Evolutionary conservation across 176 grass and related monocot genomes (phyloP), one percentile per base, ranked within the genome.

Genomic region (Oryza longistaminata): DNA sequence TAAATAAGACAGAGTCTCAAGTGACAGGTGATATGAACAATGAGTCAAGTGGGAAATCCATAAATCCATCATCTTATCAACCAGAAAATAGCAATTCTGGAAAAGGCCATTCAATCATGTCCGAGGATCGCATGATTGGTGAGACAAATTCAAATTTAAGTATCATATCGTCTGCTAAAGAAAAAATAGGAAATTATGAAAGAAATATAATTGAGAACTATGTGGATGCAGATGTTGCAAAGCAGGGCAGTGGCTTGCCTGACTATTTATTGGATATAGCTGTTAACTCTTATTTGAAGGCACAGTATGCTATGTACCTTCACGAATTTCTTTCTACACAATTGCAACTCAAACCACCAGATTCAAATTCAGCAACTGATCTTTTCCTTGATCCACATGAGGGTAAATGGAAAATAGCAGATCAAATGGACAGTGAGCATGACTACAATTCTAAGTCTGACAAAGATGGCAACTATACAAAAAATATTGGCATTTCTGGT

Each of bases 351-450:
- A 77, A 93, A 75, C 31, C 74, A 83, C 80, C 82, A 21, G 80
- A 87, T 73, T 85, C 61, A 22, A 80, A 90, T 82, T 73, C 68
- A 50, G 79, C 92, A 87, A 93, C 92, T 70, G 95, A 97, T 87
- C 87, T 98, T 84, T 86, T 93, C 45, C 96, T 98, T 35, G 96
- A 98, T 60, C 93, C 89, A 50, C 75, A 93, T 81, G 93, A 98
- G 82, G 96, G 93, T 80, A 93, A 85, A 77, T 98, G 96, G 96
- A 98, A 98, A 93, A 88, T 98, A 68, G 82, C 73, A 83, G 91
- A 90, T 76, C 89, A 93, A 74, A 80, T 68, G 43, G 25, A 70
- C 77, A 90, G 39, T 85, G 55, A 42, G 26, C 71, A 88, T 21
- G 81, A 50, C 77, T 58, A 83, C 78, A 70, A 64, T 70, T 42